Evolutionary conservation across 2,329 filamentous ascomycete genomes (phyloP), one percentile per base, ranked within the genome.

Genomic region (Phialemoniopsis sp.): DNA sequence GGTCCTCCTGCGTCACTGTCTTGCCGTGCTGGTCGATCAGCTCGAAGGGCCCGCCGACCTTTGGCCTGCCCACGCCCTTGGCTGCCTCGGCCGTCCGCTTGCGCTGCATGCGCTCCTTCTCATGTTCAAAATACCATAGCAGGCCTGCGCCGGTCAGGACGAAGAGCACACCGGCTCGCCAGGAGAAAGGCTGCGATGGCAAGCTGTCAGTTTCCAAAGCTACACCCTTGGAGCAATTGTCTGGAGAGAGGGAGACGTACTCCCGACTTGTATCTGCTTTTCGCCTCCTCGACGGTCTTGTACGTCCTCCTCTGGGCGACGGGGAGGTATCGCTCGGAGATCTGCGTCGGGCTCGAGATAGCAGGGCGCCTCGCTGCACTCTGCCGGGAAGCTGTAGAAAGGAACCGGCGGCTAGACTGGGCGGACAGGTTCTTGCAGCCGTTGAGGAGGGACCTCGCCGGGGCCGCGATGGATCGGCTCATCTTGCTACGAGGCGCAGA

Each of bases 11-110:
- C 3, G 85, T 87, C 51, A 95, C 90, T 29, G 73, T 72, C 40
- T 81, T 78, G 36, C 89, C 89, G 46, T 95, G 69, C 53, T 95
- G 82, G 65, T 97, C 89, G 30, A 85, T 68, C 52, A 98, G 68
- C 47, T 82, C 72, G 60, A 98, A 97, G 1, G 82, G 72, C 0
- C 93, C 93, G 40, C 93, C 93, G 38, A 98, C 90, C 70, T 95
- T 94, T 28, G 93, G 93, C 58, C 80, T 84, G 2, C 93, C 93
- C 6, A 96, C 83, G 10, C 91, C 90, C 68, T 98, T 98, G 49
- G 85, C 86, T 52, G 91, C 86, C 58, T 97, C 90, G 8, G 89
- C 89, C 51, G 96, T 80, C 41, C 89, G 78, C 69, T 90, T 87
- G 46, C 90, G 80, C 59, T 93, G 83, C 80, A 98, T 84, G 55